phyloP scores from a whole-genome alignment of 345 rosid species.

The Pseudoturritis turrita region DNA sequence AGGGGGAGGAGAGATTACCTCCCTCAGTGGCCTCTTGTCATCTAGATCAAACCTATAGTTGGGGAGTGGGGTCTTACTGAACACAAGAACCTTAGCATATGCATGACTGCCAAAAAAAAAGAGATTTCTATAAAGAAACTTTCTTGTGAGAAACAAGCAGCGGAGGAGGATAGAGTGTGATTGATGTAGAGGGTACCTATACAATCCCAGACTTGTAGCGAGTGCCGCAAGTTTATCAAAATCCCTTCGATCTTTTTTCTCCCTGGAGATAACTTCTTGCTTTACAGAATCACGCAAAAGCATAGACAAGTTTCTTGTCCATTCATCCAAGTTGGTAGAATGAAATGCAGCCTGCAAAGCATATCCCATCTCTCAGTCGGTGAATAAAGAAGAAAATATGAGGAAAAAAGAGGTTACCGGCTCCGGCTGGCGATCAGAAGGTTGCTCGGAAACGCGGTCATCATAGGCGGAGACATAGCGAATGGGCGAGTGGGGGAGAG shows the following conservation, averaged over 20 bases:
- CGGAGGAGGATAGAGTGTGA: background rate
- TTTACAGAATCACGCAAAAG: conserved; percentile 49
- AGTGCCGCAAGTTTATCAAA: conserved; percentile 69
- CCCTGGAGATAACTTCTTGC: conserved; percentile 80
- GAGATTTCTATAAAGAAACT: conserved; percentile 17
- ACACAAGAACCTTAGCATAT: conserved; percentile 73
- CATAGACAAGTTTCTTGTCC: conserved; percentile 59
- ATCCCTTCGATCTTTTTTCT: conserved; percentile 73
- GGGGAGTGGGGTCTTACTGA: conserved; percentile 88
- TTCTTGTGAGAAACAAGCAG: conserved; percentile 1
- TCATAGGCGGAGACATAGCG: conserved; percentile 27
- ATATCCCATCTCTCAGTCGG: background rate
- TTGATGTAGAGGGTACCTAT: conserved; percentile 46
- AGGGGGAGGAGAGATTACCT: conserved; percentile 46
- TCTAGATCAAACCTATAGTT: conserved; percentile 96
- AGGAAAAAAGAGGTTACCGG: background rate
- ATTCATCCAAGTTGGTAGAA: conserved; percentile 49
- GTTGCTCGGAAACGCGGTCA: conserved; percentile 12
- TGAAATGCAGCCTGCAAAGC: conserved; percentile 36
- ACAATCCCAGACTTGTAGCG: conserved; percentile 71
- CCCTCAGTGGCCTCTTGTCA: conserved; percentile 85
- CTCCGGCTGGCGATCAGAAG: background rate
- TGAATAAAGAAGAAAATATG: background rate
- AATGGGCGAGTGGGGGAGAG: conserved; percentile 28
- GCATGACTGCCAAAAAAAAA: conserved; percentile 59